Conservation (phyloP, 805 yeast species). For the Candida caryicola region DNA sequence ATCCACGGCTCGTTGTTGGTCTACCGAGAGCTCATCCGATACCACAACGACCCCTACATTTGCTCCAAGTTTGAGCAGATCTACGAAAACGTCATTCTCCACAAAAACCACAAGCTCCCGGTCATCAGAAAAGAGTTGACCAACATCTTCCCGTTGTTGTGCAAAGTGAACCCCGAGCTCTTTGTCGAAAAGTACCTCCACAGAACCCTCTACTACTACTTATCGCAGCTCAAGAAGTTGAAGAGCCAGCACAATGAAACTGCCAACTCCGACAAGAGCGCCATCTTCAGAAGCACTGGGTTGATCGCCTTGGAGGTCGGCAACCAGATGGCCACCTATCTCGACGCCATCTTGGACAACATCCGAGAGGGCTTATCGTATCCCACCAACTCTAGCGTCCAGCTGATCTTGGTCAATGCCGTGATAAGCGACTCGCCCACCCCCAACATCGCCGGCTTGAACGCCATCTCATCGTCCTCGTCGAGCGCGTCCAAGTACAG, state of each 20-base stretch:
- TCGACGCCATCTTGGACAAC: conserved; percentile 82
- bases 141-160: conserved; percentile 75
- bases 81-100: conserved; percentile 68
- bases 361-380: conserved; percentile 70
- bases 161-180: conserved; percentile 68
- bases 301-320: conserved; percentile 77
- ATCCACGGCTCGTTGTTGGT: conserved; percentile 87
- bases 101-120: conserved; percentile 73
- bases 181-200: conserved; percentile 83
- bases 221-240: conserved; percentile 72
- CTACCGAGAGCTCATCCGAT: conserved; percentile 69
- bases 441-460: conserved; percentile 18
- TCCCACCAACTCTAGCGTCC: conserved; percentile 34
- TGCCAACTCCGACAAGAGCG: conserved; percentile 59
- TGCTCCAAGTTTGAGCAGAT: conserved; percentile 70
- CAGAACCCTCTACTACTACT: conserved; percentile 69
- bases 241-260: conserved; percentile 41
- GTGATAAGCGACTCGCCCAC: conserved; percentile 25
- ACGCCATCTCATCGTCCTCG: conserved; percentile 24
- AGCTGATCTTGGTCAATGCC: conserved; percentile 40
- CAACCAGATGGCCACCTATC: conserved; percentile 79
- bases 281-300: conserved; percentile 79
- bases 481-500: conserved; percentile 51
- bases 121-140: conserved; percentile 84
- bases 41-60: conserved; percentile 68